These are phyloP conservation scores for Chlorophyllum brunneum DNA, from an alignment of 768 basidiomycete genomes.

Conservation along the genomic window DNA sequence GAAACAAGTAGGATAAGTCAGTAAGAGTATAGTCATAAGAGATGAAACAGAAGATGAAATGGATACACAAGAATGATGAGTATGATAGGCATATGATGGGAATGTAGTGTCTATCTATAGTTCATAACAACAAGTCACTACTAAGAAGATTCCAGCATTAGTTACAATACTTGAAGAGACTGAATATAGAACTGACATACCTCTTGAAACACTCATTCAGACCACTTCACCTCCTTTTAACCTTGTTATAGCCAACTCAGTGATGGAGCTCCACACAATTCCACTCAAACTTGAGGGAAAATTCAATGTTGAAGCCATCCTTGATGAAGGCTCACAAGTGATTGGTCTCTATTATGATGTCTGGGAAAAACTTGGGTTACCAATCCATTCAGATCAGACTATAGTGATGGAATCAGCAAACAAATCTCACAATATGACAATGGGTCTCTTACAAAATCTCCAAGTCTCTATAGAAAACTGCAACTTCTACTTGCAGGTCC, in stretches of 20 bases:
- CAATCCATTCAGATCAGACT: slow-evolving; percentile 14
- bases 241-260: slow-evolving; percentile 12
- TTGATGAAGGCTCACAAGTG: slow-evolving; percentile 18
- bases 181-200: too few relatives aligned
- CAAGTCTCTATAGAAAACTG: slow-evolving; percentile 13
- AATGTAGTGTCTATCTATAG: too few relatives aligned
- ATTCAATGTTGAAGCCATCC: slow-evolving; percentile 11
- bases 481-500: slow-evolving; percentile 18
- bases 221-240: neutral
- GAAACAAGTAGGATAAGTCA: too few relatives aligned
- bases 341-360: slow-evolving; percentile 7
- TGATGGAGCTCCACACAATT: slow-evolving; percentile 12
- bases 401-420: slow-evolving; percentile 20
- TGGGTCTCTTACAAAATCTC: slow-evolving; percentile 17
- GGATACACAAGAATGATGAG: too few relatives aligned
- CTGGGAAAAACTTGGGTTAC: slow-evolving; percentile 16
- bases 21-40: too few relatives aligned
- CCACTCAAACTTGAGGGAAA: slow-evolving; percentile 6
- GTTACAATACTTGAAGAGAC: too few relatives aligned
- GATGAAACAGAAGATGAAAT: too few relatives aligned
- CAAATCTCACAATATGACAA: slow-evolving; percentile 3
- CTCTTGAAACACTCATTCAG: too few relatives aligned
- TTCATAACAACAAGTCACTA: too few relatives aligned
- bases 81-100: too few relatives aligned
- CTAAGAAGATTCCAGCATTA: too few relatives aligned